Percentiles rank a stretch among this genome's conserved stretches.
phyloP scores from a whole-genome alignment of 805 yeast species.

The Suhomyces emberorum region DNA sequence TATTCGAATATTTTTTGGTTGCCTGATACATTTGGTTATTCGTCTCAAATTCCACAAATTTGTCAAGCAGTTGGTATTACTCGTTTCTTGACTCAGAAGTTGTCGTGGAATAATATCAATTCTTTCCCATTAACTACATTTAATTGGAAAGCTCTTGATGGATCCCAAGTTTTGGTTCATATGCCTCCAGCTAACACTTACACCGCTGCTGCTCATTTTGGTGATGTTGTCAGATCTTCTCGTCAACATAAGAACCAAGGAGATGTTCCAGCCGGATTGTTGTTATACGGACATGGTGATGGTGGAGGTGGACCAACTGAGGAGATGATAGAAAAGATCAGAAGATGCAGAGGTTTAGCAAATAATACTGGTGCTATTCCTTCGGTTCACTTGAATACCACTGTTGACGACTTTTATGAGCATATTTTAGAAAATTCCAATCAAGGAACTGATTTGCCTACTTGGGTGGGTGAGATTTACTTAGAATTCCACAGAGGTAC shows the following conservation, averaged over 20 bases:
- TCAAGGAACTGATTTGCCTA: constrained; percentile 65
- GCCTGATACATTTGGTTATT: constrained; percentile 96
- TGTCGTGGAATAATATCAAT: constrained; percentile 95
- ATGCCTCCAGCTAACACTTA: constrained; percentile 98
- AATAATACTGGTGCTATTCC: constrained; percentile 82
- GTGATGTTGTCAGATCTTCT: constrained; percentile 81
- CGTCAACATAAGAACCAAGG: constrained; percentile 81
- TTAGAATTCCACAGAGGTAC: constrained; percentile 97
- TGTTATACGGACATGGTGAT: constrained; percentile 91
- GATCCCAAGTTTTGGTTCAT: constrained; percentile 88
- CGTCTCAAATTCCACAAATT: constrained; percentile 91
- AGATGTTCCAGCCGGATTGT: constrained; percentile 73
- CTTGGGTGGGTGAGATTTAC: constrained; percentile 93
- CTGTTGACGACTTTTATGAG: constrained; percentile 79
- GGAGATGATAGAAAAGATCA: constrained; percentile 87
- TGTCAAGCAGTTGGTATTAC: constrained; percentile 84
- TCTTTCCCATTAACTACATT: constrained; percentile 85
- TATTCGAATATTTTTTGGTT: constrained; percentile 84
- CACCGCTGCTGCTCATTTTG: constrained; percentile 89
- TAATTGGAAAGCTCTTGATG: constrained; percentile 94
- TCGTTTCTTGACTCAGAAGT: constrained; percentile 85
- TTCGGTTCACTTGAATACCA: constrained; percentile 69
- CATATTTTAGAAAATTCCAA: constrained; percentile 59
- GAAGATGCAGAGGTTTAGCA: constrained; percentile 86
- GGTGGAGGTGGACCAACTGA: constrained; percentile 99